These are phyloP conservation scores for Phytomonas francai DNA, from an alignment of 208 protist genomes.

Conservation along the genomic window DNA sequence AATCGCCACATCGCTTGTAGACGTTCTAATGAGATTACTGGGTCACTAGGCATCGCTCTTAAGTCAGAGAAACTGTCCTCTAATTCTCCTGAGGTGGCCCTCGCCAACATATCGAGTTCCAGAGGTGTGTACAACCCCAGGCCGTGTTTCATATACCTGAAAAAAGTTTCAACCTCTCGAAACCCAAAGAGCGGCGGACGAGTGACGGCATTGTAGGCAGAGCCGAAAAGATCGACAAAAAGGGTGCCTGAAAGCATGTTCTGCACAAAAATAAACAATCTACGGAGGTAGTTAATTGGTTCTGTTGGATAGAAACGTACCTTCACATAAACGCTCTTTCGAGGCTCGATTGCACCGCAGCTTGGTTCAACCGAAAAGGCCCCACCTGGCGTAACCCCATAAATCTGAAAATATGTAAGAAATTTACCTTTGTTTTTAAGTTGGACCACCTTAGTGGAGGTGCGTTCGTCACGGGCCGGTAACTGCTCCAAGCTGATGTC, in stretches of 20 bases:
- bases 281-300: constrained; percentile 80
- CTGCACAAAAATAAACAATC: constrained; percentile 64
- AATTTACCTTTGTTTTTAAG: constrained; percentile 45
- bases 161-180: constrained; percentile 55
- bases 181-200: constrained; percentile 58
- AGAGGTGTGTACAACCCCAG: constrained; percentile 48
- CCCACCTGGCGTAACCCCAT: constrained; percentile 38
- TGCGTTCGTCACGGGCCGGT: constrained; percentile 20
- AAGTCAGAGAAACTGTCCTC: background rate
- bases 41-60: background rate
- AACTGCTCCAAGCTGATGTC: constrained; percentile 57
- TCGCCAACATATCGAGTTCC: constrained; percentile 46
- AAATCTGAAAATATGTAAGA: constrained; percentile 30
- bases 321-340: constrained; percentile 31
- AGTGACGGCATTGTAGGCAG: constrained; percentile 46
- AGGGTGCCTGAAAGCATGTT: constrained; percentile 31
- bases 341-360: constrained; percentile 39
- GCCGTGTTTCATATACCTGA: constrained; percentile 36
- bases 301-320: constrained; percentile 67
- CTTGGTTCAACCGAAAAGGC: constrained; percentile 55
- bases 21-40: background rate
- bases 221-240: constrained; percentile 79
- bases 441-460: constrained; percentile 8
- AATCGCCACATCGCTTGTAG: background rate
- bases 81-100: constrained; percentile 10